These are phyloP conservation scores for Cydonia oblonga DNA, from an alignment of 331 rosid species.

Conservation along the genomic window DNA sequence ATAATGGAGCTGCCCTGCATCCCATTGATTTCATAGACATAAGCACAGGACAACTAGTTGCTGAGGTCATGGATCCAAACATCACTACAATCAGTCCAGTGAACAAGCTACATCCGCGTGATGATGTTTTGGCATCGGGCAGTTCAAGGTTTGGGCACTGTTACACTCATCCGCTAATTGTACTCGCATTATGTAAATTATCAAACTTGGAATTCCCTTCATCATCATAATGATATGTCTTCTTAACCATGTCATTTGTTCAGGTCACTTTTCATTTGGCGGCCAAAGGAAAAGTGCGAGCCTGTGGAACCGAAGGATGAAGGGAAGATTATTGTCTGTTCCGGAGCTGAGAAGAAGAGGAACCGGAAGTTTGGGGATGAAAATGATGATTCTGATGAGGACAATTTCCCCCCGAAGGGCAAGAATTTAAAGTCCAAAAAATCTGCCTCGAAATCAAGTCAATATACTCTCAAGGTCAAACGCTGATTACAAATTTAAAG, in stretches of 20 bases:
- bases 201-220: not conserved
- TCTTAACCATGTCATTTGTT: not conserved
- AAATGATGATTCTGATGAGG: constrained; percentile 53
- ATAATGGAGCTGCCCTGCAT: constrained; percentile 81
- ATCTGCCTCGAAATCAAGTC: constrained; percentile 14
- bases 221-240: not conserved
- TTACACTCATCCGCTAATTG: not conserved
- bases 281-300: constrained; percentile 58
- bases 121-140: constrained; percentile 81
- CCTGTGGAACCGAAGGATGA: constrained; percentile 41
- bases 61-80: constrained; percentile 92
- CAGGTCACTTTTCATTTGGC: constrained; percentile 91
- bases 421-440: constrained; percentile 36
- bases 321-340: constrained; percentile 42
- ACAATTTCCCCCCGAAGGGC: constrained; percentile 33
- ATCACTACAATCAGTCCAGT: constrained; percentile 85
- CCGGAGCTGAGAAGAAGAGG: constrained; percentile 35
- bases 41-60: constrained; percentile 76
- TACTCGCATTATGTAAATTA: not conserved
- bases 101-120: constrained; percentile 81
- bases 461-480: constrained; percentile 22
- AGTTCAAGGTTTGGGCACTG: constrained; percentile 61
- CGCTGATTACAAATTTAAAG: not conserved
- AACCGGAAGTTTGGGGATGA: constrained; percentile 30
- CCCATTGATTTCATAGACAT: constrained; percentile 89